phyloP scores from a whole-genome alignment of 768 basidiomycete species.

The Termitomyces sp. region DNA sequence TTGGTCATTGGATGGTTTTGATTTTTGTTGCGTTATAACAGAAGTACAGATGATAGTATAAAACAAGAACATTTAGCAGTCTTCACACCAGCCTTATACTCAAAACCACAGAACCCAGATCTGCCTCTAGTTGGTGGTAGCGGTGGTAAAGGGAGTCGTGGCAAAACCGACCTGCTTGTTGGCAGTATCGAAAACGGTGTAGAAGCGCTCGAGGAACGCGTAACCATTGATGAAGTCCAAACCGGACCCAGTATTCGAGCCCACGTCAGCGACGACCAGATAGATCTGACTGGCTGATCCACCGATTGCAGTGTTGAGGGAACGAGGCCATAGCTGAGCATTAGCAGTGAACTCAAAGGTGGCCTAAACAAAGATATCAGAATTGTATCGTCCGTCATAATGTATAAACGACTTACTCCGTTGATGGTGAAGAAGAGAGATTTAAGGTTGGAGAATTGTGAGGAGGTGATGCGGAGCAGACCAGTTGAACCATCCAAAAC shows the following conservation, averaged over 20 bases:
- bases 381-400: background rate
- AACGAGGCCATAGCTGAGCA: conserved; percentile 34
- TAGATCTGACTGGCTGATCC: conserved; percentile 27
- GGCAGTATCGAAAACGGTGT: conserved; percentile 59
- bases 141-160: conserved; percentile 44
- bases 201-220: conserved; percentile 58
- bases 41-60: background rate
- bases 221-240: conserved; percentile 55
- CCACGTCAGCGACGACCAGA: conserved; percentile 33
- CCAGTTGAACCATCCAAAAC: conserved; percentile 36
- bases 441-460: conserved; percentile 49
- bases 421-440: conserved; percentile 54
- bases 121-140: conserved; percentile 29
- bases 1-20: background rate
- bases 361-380: conserved; percentile 17
- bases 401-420: conserved; percentile 30
- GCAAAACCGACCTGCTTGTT: conserved; percentile 56
- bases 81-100: background rate
- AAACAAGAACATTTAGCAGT: background rate
- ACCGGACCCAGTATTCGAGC: conserved; percentile 36
- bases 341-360: conserved; percentile 36
- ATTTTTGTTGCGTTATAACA: background rate
- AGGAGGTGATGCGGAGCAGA: conserved; percentile 45
- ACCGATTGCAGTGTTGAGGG: conserved; percentile 30
- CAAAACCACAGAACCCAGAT: background rate